A percentile compares a stretch with the other conserved stretches of the same genome.
Evolutionary conservation across 768 basidiomycete species (phyloP).

Genomic region (Tricholoma saponaceum): DNA sequence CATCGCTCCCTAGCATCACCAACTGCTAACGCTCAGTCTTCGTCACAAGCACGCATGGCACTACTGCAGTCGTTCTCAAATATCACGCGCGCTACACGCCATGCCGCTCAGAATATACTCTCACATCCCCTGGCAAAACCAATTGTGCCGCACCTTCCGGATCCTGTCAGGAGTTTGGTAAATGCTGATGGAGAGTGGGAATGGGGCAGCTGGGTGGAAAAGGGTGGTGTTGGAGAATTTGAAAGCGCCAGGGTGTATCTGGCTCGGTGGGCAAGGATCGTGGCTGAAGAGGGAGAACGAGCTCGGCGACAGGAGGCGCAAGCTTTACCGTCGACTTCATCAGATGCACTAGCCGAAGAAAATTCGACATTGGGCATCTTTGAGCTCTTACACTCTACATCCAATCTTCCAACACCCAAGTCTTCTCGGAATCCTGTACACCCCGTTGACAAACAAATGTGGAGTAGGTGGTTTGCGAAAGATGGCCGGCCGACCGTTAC

Average conservation of each 20-base stretch:
- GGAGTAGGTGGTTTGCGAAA: conserved; percentile 75
- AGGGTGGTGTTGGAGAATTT: conserved; percentile 91
- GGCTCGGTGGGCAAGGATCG: conserved; percentile 94
- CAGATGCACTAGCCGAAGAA: conserved; percentile 51
- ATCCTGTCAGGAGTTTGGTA: conserved; percentile 87
- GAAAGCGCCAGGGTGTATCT: conserved; percentile 96
- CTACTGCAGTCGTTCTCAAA: conserved; percentile 93
- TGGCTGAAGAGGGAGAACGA: conserved; percentile 96
- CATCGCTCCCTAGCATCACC: conserved; percentile 72
- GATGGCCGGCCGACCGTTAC: conserved; percentile 65
- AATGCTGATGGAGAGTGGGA: conserved; percentile 88
- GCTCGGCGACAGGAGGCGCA: conserved; percentile 79
- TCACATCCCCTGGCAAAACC: conserved; percentile 96
- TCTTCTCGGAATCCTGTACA: conserved; percentile 75
- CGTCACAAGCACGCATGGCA: conserved; percentile 72
- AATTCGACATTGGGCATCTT: conserved; percentile 80
- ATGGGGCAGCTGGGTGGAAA: conserved; percentile 92
- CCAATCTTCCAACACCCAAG: conserved; percentile 79
- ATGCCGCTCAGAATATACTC: conserved; percentile 91
- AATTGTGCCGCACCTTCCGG: conserved; percentile 92
- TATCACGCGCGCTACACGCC: conserved; percentile 87
- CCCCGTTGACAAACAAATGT: conserved; percentile 70
- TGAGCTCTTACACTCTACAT: conserved; percentile 75
- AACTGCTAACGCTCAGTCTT: conserved; percentile 43
- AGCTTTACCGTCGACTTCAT: conserved; percentile 49